These are phyloP conservation scores for Thinopyrum elongatum DNA, from an alignment of 176 grass and related monocot genomes.

Conservation along the genomic window DNA sequence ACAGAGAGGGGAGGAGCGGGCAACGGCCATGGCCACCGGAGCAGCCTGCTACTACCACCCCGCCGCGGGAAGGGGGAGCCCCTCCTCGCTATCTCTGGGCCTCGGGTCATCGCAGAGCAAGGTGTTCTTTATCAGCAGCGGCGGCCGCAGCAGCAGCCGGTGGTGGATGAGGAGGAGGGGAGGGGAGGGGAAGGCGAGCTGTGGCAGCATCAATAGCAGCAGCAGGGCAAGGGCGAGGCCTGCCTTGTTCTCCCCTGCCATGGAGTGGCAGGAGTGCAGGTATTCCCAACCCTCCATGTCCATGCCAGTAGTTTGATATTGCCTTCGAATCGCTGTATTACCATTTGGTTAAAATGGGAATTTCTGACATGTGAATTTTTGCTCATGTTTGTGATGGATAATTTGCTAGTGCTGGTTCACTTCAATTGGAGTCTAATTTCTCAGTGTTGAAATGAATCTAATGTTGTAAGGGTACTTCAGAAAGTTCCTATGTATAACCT, in stretches of 20 bases:
- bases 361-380: neutral
- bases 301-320: neutral
- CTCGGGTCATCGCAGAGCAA: conserved; percentile 30
- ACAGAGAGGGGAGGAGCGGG: neutral
- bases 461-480: neutral
- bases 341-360: neutral
- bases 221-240: conserved; percentile 1
- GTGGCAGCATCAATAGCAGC: conserved; percentile 8
- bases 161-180: conserved; percentile 46
- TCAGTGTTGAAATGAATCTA: neutral
- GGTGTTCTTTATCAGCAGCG: conserved; percentile 10
- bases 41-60: conserved; percentile 36
- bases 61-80: neutral
- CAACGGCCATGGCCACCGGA: conserved; percentile 34
- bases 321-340: neutral
- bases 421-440: neutral
- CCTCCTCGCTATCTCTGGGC: conserved; percentile 9
- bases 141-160: conserved; percentile 26
- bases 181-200: conserved; percentile 23
- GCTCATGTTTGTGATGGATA: neutral
- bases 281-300: neutral
- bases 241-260: conserved; percentile 38
- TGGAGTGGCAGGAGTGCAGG: conserved; percentile 63
- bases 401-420: neutral
- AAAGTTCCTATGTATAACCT: neutral